Conservation (phyloP, 495 filamentous ascomycete species). For the Penicillium coprophilum region DNA sequence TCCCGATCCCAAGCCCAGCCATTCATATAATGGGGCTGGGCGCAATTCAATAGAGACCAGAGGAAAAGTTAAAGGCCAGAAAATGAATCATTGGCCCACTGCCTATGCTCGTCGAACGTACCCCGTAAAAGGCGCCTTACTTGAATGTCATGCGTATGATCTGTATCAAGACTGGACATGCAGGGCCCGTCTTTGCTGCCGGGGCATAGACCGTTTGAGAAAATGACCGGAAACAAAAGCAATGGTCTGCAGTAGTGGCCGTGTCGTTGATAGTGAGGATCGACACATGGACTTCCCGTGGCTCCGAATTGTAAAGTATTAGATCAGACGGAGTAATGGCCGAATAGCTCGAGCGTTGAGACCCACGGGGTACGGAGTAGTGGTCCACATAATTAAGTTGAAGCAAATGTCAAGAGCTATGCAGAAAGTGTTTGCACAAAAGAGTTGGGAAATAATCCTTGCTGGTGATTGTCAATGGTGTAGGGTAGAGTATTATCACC, state of each 20-base stretch:
- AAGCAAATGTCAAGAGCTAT: background rate
- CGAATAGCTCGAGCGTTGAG: background rate
- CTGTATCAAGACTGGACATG: slow-evolving; percentile 2
- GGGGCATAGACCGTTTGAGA: background rate
- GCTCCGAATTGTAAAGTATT: background rate
- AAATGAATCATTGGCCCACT: background rate
- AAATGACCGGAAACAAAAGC: background rate
- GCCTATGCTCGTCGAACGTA: background rate
- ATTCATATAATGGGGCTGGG: slow-evolving; percentile 4
- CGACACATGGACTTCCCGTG: background rate
- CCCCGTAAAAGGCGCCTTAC: slow-evolving; percentile 15
- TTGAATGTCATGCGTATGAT: slow-evolving; percentile 10
- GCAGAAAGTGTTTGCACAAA: background rate
- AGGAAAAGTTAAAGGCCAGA: background rate
- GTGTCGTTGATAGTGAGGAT: background rate
- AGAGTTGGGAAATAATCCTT: background rate
- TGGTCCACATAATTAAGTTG: background rate
- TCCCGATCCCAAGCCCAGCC: slow-evolving; percentile 3
- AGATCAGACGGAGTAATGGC: background rate
- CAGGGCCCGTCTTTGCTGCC: background rate
- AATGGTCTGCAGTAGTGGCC: slow-evolving; percentile 1
- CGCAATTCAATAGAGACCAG: background rate
- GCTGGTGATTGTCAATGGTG: background rate
- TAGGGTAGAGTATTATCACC: no score
- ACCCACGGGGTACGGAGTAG: background rate